A percentile compares a stretch with the other conserved stretches of the same genome.
These are phyloP conservation scores for Ceratonia siliqua DNA, from an alignment of 306 rosid species.

Conservation along the genomic window DNA sequence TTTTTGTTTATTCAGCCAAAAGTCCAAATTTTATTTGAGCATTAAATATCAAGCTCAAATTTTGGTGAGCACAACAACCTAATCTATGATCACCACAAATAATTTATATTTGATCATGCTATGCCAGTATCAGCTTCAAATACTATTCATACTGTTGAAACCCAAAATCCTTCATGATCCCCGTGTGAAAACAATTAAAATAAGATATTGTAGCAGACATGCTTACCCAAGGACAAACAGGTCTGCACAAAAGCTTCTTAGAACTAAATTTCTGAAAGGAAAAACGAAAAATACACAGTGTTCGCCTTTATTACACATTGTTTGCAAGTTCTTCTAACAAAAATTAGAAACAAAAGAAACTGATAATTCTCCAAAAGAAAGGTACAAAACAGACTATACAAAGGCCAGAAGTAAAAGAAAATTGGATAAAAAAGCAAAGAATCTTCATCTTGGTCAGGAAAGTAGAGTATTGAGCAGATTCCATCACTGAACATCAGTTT, in stretches of 20 bases:
- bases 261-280: not conserved
- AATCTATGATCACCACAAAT: too few species aligned
- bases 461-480: not conserved
- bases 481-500: not conserved
- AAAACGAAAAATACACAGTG: not conserved
- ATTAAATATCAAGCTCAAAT: too few species aligned
- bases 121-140: not conserved
- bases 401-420: not conserved
- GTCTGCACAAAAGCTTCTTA: not conserved
- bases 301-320: slow-evolving; percentile 16
- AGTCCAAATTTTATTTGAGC: too few species aligned
- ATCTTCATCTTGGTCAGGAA: not conserved
- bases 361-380: slow-evolving; percentile 22
- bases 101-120: not conserved
- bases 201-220: too few species aligned
- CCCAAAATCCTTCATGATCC: too few species aligned
- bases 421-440: not conserved
- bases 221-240: too few species aligned
- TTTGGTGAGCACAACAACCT: too few species aligned
- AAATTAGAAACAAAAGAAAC: slow-evolving; percentile 23
- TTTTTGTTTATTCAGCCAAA: too few species aligned
- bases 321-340: slow-evolving; percentile 12
- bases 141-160: too few species aligned
- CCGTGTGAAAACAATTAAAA: too few species aligned
- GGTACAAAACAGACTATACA: slow-evolving; percentile 31